Evolutionary conservation across 257 asterid genomes (phyloP).

Genomic region (Jacaranda copaia): DNA sequence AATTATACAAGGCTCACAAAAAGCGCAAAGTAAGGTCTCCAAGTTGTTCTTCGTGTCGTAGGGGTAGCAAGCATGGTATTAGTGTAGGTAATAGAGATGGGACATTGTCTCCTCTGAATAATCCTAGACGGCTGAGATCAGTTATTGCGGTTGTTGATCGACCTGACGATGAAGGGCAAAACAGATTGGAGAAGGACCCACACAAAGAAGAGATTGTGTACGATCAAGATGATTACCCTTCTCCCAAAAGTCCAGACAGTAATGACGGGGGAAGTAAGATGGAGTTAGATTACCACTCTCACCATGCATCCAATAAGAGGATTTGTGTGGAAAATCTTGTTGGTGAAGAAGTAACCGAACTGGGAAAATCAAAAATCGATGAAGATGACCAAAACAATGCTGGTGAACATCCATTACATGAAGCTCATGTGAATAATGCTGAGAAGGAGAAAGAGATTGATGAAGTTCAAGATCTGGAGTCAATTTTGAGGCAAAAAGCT

Average conservation of each 20-base stretch:
- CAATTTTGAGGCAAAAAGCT: conserved; percentile 81
- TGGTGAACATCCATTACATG: conserved; percentile 32
- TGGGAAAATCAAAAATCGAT: conserved; percentile 34
- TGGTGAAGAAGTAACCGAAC: conserved; percentile 35
- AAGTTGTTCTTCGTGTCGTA: conserved; percentile 47
- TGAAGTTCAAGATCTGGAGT: conserved; percentile 59
- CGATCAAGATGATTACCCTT: conserved; percentile 68
- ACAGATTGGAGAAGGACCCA: conserved; percentile 50
- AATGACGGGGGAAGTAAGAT: conserved; percentile 50
- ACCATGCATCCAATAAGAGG: conserved; percentile 36
- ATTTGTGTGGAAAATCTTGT: conserved; percentile 40
- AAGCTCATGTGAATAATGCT: conserved; percentile 11
- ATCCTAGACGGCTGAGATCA: conserved; percentile 73
- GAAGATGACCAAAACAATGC: conserved; percentile 29
- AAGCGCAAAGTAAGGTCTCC: conserved; percentile 50
- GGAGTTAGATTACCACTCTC: conserved; percentile 43
- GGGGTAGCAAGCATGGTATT: conserved; percentile 40
- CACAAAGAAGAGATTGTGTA: conserved; percentile 65
- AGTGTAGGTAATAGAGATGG: conserved; percentile 43
- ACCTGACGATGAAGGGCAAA: conserved; percentile 45
- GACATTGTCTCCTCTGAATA: conserved; percentile 45
- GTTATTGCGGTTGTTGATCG: conserved; percentile 61
- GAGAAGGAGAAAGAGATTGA: conserved; percentile 40
- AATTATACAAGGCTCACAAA: conserved; percentile 31
- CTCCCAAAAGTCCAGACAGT: conserved; percentile 63